Conservation (phyloP, 805 yeast genomes). For the Yamadazyma nakazawae region DNA sequence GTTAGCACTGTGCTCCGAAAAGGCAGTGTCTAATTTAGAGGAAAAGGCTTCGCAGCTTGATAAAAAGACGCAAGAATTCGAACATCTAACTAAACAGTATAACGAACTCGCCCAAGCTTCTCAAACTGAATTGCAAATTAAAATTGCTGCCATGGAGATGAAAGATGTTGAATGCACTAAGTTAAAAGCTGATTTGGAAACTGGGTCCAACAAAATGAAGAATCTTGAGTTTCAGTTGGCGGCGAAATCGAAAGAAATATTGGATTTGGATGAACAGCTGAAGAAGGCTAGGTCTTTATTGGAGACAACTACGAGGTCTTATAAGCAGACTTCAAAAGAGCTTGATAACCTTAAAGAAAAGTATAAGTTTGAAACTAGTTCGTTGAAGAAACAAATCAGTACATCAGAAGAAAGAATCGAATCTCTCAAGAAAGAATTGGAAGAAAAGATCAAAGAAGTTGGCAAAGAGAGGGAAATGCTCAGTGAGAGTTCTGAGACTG, state of each 20-base stretch:
- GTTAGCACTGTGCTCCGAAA: too few species aligned
- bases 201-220: not conserved
- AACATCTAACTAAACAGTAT: not conserved
- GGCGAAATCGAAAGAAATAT: not conserved
- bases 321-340: not conserved
- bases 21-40: not conserved
- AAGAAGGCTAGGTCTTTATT: not conserved
- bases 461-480: constrained; percentile 49
- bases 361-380: constrained; percentile 18
- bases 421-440: constrained; percentile 30
- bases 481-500: constrained; percentile 48
- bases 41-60: not conserved
- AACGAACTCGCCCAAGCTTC: not conserved
- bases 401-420: constrained; percentile 26
- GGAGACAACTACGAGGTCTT: not conserved
- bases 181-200: not conserved
- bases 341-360: constrained; percentile 4
- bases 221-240: not conserved
- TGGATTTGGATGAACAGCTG: not conserved
- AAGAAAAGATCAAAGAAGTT: constrained; percentile 39
- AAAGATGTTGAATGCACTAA: not conserved
- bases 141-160: not conserved
- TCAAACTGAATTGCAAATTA: not conserved
- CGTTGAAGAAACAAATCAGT: constrained; percentile 15
- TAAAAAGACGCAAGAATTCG: not conserved